Conservation (phyloP, 2,329 filamentous ascomycete genomes). For the Intubia oerlemansii region DNA sequence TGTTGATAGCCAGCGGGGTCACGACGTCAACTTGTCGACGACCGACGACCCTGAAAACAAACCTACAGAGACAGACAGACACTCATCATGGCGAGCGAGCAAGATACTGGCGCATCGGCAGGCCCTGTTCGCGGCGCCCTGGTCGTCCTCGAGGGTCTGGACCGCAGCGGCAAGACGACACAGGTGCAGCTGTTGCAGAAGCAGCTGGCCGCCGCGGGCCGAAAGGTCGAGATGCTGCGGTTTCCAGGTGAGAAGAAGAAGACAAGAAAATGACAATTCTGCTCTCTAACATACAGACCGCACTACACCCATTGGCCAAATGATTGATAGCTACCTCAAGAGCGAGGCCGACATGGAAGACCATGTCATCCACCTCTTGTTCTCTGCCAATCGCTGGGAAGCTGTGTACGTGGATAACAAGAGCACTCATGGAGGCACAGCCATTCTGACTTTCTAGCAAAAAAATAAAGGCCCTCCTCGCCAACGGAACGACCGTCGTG, state of each 20-base stretch:
- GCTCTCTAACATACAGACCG: too few species aligned
- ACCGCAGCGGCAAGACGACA: conserved; percentile 80
- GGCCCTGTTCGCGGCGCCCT: conserved; percentile 39
- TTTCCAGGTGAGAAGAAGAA: conserved; percentile 36
- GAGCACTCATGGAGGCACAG: too few species aligned
- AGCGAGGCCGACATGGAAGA: conserved; percentile 56
- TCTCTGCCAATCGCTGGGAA: conserved; percentile 85
- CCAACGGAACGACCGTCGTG: conserved; percentile 51
- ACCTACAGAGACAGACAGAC: not conserved
- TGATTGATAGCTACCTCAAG: conserved; percentile 70
- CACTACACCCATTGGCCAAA: conserved; percentile 62
- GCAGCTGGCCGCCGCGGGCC: conserved; percentile 25
- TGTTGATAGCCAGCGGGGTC: too few species aligned
- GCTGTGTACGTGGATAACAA: too few species aligned
- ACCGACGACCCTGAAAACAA: not conserved
- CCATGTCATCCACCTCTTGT: conserved; percentile 75
- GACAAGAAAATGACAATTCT: too few species aligned
- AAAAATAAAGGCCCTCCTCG: conserved; percentile 29
- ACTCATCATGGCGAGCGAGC: not conserved
- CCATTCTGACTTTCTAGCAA: too few species aligned
- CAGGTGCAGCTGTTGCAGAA: conserved; percentile 53
- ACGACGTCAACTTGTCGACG: too few species aligned
- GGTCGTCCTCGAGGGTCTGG: conserved; percentile 71
- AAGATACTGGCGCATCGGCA: not conserved
- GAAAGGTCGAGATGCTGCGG: conserved; percentile 28